Percentiles rank a stretch among this genome's conserved stretches.
These are phyloP conservation scores for Chiua virens DNA, from an alignment of 768 basidiomycete genomes.

Conservation along the genomic window DNA sequence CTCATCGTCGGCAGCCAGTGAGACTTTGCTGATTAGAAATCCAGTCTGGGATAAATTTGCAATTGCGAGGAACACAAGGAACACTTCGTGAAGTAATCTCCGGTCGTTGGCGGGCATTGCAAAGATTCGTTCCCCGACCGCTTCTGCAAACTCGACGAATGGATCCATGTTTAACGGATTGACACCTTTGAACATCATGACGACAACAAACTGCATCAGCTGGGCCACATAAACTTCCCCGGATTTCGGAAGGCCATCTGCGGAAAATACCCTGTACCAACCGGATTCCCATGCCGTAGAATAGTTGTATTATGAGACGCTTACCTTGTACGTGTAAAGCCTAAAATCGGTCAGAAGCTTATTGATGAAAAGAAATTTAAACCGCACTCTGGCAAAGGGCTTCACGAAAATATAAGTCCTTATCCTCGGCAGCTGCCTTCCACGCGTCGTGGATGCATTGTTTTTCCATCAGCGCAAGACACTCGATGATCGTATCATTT, in stretches of 20 bases:
- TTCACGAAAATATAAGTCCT: constrained; percentile 7
- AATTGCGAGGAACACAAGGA: constrained; percentile 38
- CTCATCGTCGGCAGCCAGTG: constrained; percentile 29
- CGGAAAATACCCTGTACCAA: constrained; percentile 16
- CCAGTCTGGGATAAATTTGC: constrained; percentile 13
- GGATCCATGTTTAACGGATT: constrained; percentile 1
- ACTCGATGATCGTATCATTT: constrained; percentile 19
- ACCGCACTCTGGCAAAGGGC: constrained; percentile 21
- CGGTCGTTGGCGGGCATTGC: constrained; percentile 2
- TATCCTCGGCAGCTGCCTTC: constrained; percentile 16
- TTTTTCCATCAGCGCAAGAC: constrained; percentile 9
- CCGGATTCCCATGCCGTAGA: background rate
- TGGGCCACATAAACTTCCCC: constrained; percentile 11
- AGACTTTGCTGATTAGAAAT: constrained; percentile 3
- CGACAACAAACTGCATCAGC: constrained; percentile 26
- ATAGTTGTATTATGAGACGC: background rate
- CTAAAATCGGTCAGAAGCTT: constrained; percentile 13
- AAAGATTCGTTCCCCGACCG: constrained; percentile 15
- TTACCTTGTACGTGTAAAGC: constrained; percentile 17
- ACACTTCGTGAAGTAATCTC: constrained; percentile 32
- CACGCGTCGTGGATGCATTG: constrained; percentile 22
- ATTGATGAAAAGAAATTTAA: background rate
- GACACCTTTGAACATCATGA: constrained; percentile 22
- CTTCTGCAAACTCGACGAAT: constrained; percentile 12
- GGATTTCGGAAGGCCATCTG: background rate